Evolutionary conservation across 441 rosid species (phyloP).

Genomic region (Euphorbia schlechtendalii): DNA sequence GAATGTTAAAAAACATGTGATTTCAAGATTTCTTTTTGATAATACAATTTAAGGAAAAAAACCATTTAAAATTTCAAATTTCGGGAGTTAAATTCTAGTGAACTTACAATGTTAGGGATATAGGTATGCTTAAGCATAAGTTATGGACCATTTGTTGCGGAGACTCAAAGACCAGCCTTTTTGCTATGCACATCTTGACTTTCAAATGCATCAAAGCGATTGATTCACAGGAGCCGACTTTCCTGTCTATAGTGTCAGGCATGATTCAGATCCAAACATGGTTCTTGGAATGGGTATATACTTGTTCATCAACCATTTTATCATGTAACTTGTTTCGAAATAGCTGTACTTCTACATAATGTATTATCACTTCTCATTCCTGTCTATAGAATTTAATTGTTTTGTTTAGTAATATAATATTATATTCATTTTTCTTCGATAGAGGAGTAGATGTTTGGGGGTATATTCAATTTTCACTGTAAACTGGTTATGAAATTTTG

Average conservation of each 20-base stretch:
- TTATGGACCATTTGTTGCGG: no score
- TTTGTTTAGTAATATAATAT: background rate
- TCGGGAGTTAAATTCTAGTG: background rate
- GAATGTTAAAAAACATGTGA: background rate
- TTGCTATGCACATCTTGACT: no score
- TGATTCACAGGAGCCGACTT: no score
- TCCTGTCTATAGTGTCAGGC: background rate
- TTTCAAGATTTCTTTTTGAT: background rate
- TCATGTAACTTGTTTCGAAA: background rate
- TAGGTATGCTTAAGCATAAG: background rate
- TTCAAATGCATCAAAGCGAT: no score
- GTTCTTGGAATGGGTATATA: background rate
- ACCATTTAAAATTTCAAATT: background rate
- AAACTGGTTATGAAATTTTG: background rate
- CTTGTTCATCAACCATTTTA: background rate
- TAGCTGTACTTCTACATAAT: background rate
- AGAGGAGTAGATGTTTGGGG: background rate
- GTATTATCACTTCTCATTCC: conserved; percentile 13
- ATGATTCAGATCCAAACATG: background rate
- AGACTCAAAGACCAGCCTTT: no score
- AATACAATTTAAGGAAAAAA: background rate
- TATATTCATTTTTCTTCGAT: background rate
- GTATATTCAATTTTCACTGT: conserved; percentile 12
- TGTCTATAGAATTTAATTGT: conserved; percentile 6
- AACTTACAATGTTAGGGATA: background rate